Base-by-base conservation (phyloP, 2,329 filamentous ascomycete species). In the Dothistroma septosporum region DNA sequence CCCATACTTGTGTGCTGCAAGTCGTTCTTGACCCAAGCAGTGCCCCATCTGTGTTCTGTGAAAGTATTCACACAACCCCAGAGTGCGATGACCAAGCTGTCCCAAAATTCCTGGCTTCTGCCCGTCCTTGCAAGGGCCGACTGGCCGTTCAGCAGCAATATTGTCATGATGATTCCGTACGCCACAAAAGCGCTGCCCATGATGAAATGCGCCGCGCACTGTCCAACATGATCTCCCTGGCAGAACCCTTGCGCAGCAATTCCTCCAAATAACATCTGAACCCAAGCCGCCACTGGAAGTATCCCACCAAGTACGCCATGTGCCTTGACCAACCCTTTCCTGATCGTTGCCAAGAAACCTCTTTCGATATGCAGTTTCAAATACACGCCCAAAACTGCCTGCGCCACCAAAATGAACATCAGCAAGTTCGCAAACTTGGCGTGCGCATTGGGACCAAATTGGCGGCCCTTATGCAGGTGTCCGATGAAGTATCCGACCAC, bases 1-100 rank as follows among this genome's bases (percentile, higher is more conserved):
- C 94, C 94, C 93, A 99, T 97, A n/a, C 90, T 91, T 0, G 94
- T 99, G 76, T 99, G 94, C 75, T 99, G 93, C 78, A 96, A 86
- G 75, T 99, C 94, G 72, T 97, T 97, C 76, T 85, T 86, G 56
- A 89, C 91, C 94, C 94, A 99, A 0, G 85, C 83, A 0, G 82
- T 82, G 58, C 94, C 94, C 94, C 94, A 99, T 56, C 89, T 86
- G 74, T 99, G 94, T 76, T 97, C 94, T 19, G 94, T 99, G 69
- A 99, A 97, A 9, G 94, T 97, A 76, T 97, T 99, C 76, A 99
- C 88, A 73, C 91, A 95, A 35, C 93, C 94, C 94, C 94, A 99
- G 0, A 89, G 87, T 0, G 92, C 90, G 72, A 99, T 97, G 68
- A 97, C 84, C 54, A 88, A 77, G 63, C 89, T 94, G 76, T 99